Evolutionary conservation across 495 filamentous ascomycete genomes (phyloP), one percentile per base, ranked within the genome.

Genomic region (Lophiotrema nucula): DNA sequence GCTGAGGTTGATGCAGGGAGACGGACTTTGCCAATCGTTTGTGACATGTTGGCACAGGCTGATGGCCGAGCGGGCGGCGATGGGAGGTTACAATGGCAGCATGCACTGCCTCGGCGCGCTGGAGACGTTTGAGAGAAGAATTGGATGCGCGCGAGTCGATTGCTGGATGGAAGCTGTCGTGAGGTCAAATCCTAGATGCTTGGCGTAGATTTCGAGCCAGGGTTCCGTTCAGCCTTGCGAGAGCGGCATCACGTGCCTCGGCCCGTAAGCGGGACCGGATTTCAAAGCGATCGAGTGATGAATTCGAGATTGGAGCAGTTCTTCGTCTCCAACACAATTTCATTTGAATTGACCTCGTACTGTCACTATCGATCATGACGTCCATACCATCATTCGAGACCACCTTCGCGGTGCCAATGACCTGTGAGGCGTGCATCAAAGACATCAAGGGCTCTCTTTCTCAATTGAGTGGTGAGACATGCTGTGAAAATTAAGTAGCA

Each of bases 381-480:
- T 50, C 53, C 18, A 63, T 63, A 39, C 60, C 60, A 22, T 21
- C 60, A 24, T 63, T 63, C 42, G 60, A 97, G 88, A 95, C 91
- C 37, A 86, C 91, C 57, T 97, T 98, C 68, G 89, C 92, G 57
- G 93, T 97, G 70, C 92, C 89, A 22, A 87, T 98, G 80, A 87
- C 82, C 72, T 97, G 93, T 73, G 86, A 95, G 38, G 71, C 77
- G 65, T 98, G 93, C 73, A 83, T 93, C 64, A 86, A 89, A 61
- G 86, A 90, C 61, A 80, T 98, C 58, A 90, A 90, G 27, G 76
- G 73, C 50, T 84, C 89, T 22, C 72, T 98, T 27, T 74, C 83
- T 62, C 85, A 86, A 67, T 70, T 97, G 12, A 78, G 81, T 49
- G 92, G 84, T 88, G 77, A 3, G 33, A 27, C 49, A 2, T 16